Evolutionary conservation across 768 basidiomycete genomes (phyloP).

Genomic region (Peribolospora baueri): DNA sequence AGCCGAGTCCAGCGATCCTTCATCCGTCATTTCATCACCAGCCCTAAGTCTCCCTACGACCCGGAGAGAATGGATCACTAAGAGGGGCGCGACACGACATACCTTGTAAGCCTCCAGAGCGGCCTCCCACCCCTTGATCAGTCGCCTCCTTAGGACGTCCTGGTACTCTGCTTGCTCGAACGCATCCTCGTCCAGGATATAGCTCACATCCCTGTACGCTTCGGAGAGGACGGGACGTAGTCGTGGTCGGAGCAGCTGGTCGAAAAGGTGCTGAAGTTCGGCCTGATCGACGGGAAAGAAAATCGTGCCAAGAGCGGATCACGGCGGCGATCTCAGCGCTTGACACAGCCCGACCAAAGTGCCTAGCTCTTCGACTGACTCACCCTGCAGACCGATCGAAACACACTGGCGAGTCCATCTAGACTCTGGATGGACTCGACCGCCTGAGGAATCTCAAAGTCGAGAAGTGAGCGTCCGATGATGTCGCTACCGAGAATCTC

Average conservation of each 20-base stretch:
- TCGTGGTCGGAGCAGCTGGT: conserved; percentile 69
- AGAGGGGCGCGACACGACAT: conserved; percentile 4
- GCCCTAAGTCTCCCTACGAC: neutral
- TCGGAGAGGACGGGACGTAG: conserved; percentile 62
- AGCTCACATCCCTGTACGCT: conserved; percentile 70
- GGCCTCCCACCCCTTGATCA: conserved; percentile 65
- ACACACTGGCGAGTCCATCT: conserved; percentile 15
- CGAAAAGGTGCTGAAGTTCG: conserved; percentile 83
- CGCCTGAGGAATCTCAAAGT: conserved; percentile 27
- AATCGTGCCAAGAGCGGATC: neutral
- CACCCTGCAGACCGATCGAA: conserved; percentile 52
- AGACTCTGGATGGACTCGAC: neutral
- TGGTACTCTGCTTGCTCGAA: conserved; percentile 64
- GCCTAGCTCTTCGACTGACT: conserved; percentile 6
- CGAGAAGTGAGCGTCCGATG: conserved; percentile 36
- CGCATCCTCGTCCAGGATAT: conserved; percentile 65
- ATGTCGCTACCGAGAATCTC: conserved; percentile 31
- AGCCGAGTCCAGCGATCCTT: too few species aligned
- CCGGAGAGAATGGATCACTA: neutral
- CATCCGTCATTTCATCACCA: neutral
- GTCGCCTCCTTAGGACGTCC: conserved; percentile 68
- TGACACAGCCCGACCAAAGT: conserved; percentile 1
- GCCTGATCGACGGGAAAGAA: conserved; percentile 23
- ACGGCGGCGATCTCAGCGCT: neutral
- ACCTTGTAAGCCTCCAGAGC: conserved; percentile 75